phyloP scores from a whole-genome alignment of 441 rosid genomes.

The Biscutella auriculata region DNA sequence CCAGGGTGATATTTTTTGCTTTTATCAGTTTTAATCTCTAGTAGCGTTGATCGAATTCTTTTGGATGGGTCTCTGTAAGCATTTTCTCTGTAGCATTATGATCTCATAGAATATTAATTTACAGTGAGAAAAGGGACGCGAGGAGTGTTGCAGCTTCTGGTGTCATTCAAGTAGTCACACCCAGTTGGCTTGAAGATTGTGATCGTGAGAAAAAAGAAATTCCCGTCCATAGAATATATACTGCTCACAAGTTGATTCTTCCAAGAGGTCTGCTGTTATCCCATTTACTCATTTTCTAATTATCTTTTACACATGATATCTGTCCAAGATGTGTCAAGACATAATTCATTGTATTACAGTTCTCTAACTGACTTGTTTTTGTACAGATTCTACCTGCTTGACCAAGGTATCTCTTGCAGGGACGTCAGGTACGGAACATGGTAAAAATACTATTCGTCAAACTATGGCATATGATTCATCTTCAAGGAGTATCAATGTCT shows the following conservation, averaged over 20 bases:
- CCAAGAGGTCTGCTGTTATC: constrained; percentile 64
- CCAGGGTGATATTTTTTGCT: constrained; percentile 36
- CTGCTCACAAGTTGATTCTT: constrained; percentile 63
- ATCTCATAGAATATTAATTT: constrained; percentile 12
- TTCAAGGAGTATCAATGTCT: constrained; percentile 22
- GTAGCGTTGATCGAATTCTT: neutral
- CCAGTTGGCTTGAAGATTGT: constrained; percentile 94
- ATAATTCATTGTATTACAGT: constrained; percentile 2
- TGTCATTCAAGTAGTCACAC: constrained; percentile 68
- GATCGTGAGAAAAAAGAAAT: constrained; percentile 64
- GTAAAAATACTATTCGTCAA: constrained; percentile 23
- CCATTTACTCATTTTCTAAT: constrained; percentile 8
- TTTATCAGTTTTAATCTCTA: neutral
- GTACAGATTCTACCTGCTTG: constrained; percentile 38
- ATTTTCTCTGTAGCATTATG: constrained; percentile 14
- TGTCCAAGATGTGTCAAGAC: constrained; percentile 3
- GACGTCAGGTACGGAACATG: constrained; percentile 28
- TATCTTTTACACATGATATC: constrained; percentile 7
- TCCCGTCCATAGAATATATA: constrained; percentile 48
- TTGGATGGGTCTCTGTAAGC: neutral
- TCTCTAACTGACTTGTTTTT: constrained; percentile 17
- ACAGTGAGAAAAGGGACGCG: constrained; percentile 77
- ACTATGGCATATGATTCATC: constrained; percentile 27
- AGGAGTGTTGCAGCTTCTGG: constrained; percentile 83
- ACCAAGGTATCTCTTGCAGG: constrained; percentile 35